Conservation (phyloP, 257 asterid species). For the Henckelia pumila region DNA sequence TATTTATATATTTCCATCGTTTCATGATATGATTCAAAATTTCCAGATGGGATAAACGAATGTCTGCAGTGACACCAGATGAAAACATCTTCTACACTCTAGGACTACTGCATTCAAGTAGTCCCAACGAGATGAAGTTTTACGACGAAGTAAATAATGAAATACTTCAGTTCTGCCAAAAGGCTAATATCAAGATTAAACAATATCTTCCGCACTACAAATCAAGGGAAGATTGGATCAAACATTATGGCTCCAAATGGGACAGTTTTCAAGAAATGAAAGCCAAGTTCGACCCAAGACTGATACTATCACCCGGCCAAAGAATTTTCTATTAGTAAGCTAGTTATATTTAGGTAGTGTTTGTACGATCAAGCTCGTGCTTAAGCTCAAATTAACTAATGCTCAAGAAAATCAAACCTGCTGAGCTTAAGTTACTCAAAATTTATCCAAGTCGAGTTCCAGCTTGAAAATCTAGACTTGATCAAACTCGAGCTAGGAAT, state of each 20-base stretch:
- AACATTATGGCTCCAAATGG: conserved; percentile 32
- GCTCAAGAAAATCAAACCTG: too few relatives aligned
- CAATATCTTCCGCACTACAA: conserved; percentile 30
- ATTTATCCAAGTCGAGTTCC: background rate
- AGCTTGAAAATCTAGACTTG: background rate
- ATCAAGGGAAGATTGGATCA: conserved; percentile 24
- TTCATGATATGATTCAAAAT: too few relatives aligned
- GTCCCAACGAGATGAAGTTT: conserved; percentile 19
- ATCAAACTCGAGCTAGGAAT: background rate
- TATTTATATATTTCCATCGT: too few relatives aligned
- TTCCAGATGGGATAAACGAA: conserved; percentile 16
- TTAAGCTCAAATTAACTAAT: too few relatives aligned
- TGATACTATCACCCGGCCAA: conserved; percentile 30
- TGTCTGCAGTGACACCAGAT: conserved; percentile 28
- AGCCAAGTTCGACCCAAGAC: conserved; percentile 26
- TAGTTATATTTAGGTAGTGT: too few relatives aligned
- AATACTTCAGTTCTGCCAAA: conserved; percentile 16
- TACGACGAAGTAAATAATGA: conserved; percentile 24
- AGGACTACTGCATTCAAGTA: conserved; percentile 23
- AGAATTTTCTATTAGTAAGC: conserved; percentile 10
- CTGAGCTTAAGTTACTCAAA: too few relatives aligned
- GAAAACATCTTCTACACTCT: conserved; percentile 28
- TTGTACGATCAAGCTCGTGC: too few relatives aligned
- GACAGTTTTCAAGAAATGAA: conserved; percentile 24
- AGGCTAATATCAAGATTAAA: conserved; percentile 19